Evolutionary conservation across 75 land plant genomes (phyloP).

Genomic region (Picea glauca): DNA sequence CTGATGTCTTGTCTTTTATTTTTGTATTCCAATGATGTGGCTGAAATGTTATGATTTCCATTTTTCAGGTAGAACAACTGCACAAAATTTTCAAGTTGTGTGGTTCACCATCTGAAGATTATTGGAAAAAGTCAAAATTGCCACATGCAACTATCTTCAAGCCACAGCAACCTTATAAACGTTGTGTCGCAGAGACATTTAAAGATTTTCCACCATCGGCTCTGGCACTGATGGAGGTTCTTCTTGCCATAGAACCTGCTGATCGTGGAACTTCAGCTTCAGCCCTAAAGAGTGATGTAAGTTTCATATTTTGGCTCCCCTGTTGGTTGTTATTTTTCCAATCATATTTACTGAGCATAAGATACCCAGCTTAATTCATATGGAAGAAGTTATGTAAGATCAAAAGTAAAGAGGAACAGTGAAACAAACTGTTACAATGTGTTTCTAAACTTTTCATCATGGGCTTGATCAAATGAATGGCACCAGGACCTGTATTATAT

Average conservation of each 20-base stretch:
- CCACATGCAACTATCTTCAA: conserved; percentile 78
- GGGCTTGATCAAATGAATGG: too few relatives aligned
- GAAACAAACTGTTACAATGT: too few relatives aligned
- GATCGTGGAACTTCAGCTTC: conserved; percentile 84
- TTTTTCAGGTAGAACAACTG: conserved; percentile 74
- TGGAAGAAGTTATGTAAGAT: background rate
- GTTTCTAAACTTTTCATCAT: too few relatives aligned
- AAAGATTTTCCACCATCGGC: conserved; percentile 90
- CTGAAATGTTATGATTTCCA: background rate
- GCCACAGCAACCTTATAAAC: conserved; percentile 73
- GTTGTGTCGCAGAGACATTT: conserved; percentile 75
- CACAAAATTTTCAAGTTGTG: conserved; percentile 88
- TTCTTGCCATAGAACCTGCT: conserved; percentile 89
- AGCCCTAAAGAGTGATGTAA: conserved; percentile 70
- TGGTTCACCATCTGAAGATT: conserved; percentile 87
- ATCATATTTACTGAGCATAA: background rate
- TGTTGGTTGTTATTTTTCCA: background rate
- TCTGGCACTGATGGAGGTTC: conserved; percentile 63
- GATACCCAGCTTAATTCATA: background rate
- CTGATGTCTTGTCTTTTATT: background rate
- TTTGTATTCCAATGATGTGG: background rate
- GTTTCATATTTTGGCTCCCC: conserved; percentile 15
- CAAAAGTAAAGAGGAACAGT: too few relatives aligned
- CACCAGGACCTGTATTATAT: too few relatives aligned
- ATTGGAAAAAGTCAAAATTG: conserved; percentile 73